phyloP scores from a whole-genome alignment of 148 eudicot species.

The Arbutus unedo region DNA sequence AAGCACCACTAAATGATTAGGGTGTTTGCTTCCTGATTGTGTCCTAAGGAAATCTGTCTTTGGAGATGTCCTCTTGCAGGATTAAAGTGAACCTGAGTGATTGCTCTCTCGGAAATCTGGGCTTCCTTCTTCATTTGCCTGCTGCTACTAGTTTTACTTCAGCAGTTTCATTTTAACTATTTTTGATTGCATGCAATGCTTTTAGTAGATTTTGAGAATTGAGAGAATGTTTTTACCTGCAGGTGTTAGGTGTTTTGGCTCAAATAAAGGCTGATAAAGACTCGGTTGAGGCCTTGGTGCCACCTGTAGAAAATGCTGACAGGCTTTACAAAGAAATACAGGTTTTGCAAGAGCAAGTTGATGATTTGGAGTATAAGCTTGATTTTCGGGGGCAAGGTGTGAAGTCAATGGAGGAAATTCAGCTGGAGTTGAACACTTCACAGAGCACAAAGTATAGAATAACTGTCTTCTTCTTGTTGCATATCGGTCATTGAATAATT shows the following conservation, averaged over 20 bases:
- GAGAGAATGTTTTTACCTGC: slow-evolving; percentile 22
- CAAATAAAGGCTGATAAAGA: slow-evolving; percentile 91
- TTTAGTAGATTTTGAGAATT: slow-evolving; percentile 15
- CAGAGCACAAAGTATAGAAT: slow-evolving; percentile 52
- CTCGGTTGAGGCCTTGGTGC: slow-evolving; percentile 64
- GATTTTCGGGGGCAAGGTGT: slow-evolving; percentile 55
- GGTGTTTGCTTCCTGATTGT: not conserved
- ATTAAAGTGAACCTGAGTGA: not conserved
- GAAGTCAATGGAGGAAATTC: slow-evolving; percentile 64
- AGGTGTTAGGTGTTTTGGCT: slow-evolving; percentile 80
- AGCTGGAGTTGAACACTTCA: slow-evolving; percentile 50
- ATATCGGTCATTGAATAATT: not conserved
- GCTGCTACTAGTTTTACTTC: not conserved
- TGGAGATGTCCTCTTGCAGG: not conserved
- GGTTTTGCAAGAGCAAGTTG: slow-evolving; percentile 47
- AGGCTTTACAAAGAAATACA: slow-evolving; percentile 63
- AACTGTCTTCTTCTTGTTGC: not conserved
- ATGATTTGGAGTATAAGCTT: slow-evolving; percentile 61
- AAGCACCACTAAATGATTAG: not conserved
- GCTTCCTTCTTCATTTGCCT: not conserved
- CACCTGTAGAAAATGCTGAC: slow-evolving; percentile 68
- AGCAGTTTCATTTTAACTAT: not conserved
- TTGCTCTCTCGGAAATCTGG: not conserved
- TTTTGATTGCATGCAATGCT: not conserved
- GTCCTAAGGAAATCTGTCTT: not conserved